These are phyloP conservation scores for Camelina sativa DNA, from an alignment of 345 rosid genomes.

Conservation along the genomic window DNA sequence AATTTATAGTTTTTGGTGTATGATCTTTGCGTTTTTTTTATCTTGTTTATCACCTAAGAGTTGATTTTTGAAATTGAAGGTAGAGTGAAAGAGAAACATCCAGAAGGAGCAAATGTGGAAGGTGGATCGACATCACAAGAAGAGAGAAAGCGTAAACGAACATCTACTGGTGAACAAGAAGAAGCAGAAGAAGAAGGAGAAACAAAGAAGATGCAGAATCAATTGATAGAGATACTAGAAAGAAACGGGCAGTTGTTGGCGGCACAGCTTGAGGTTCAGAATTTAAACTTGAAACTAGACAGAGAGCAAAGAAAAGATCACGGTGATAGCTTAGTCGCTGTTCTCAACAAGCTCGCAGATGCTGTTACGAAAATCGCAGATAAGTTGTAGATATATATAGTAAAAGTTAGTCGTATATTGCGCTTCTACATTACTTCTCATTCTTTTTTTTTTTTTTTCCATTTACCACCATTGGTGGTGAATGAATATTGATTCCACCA, in stretches of 20 bases:
- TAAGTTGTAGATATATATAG: conserved; percentile 58
- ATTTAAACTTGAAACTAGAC: conserved; percentile 64
- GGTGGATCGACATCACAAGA: conserved; percentile 67
- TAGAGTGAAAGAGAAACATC: conserved; percentile 54
- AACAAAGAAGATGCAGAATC: conserved; percentile 48
- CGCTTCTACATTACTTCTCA: conserved; percentile 18
- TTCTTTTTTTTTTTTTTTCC: neutral
- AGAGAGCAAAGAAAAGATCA: conserved; percentile 89
- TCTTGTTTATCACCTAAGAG: neutral
- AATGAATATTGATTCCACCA: conserved; percentile 27
- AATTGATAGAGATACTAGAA: conserved; percentile 67
- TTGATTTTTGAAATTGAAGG: conserved; percentile 50
- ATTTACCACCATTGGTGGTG: conserved; percentile 29
- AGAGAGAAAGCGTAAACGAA: conserved; percentile 72
- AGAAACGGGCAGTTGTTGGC: conserved; percentile 75
- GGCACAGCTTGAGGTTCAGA: conserved; percentile 88
- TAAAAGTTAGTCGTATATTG: conserved; percentile 21
- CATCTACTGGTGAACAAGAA: conserved; percentile 14
- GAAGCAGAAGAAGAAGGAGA: conserved; percentile 56
- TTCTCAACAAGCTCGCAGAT: conserved; percentile 86
- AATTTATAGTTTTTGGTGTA: neutral
- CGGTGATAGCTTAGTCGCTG: conserved; percentile 66
- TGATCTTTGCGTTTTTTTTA: neutral
- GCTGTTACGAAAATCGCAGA: conserved; percentile 88
- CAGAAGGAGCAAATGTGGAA: conserved; percentile 50